phyloP scores from a whole-genome alignment of 768 basidiomycete species.

The Epithele typhae region DNA sequence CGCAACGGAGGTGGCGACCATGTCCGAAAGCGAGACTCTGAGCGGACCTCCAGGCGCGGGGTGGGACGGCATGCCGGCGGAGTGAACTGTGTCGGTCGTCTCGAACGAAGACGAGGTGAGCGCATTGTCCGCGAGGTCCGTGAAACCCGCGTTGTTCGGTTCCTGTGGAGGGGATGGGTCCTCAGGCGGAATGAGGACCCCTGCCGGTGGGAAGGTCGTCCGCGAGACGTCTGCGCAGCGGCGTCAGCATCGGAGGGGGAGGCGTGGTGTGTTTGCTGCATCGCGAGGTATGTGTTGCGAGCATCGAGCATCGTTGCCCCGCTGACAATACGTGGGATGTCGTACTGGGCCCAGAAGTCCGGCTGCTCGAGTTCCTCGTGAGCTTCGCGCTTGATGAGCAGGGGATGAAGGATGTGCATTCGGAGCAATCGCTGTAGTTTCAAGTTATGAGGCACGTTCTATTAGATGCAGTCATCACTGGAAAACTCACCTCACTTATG shows the following conservation, averaged over 20 bases:
- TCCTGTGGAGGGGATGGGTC: too few species aligned
- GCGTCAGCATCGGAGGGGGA: neutral
- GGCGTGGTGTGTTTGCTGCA: constrained; percentile 25
- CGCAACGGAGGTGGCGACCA: constrained; percentile 67
- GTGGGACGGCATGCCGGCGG: neutral
- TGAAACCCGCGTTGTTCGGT: too few species aligned
- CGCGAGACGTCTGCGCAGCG: too few species aligned
- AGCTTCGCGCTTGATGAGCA: constrained; percentile 64
- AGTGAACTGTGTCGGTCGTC: constrained; percentile 10
- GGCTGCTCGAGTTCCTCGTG: constrained; percentile 56
- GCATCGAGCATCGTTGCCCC: constrained; percentile 69
- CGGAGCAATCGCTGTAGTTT: constrained; percentile 56
- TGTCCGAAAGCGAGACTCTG: constrained; percentile 63
- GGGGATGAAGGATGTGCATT: constrained; percentile 68
- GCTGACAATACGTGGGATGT: constrained; percentile 56
- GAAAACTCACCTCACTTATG: constrained; percentile 57
- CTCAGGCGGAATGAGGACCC: too few species aligned
- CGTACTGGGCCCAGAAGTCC: constrained; percentile 65
- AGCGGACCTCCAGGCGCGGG: too few species aligned
- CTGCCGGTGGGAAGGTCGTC: too few species aligned
- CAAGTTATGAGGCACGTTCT: too few species aligned
- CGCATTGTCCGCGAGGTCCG: neutral
- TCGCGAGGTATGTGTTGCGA: constrained; percentile 49
- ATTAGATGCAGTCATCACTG: too few species aligned
- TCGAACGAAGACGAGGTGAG: constrained; percentile 8